Conservation (phyloP, 2,329 filamentous ascomycete species). For the Pseudogymnoascus sp. region DNA sequence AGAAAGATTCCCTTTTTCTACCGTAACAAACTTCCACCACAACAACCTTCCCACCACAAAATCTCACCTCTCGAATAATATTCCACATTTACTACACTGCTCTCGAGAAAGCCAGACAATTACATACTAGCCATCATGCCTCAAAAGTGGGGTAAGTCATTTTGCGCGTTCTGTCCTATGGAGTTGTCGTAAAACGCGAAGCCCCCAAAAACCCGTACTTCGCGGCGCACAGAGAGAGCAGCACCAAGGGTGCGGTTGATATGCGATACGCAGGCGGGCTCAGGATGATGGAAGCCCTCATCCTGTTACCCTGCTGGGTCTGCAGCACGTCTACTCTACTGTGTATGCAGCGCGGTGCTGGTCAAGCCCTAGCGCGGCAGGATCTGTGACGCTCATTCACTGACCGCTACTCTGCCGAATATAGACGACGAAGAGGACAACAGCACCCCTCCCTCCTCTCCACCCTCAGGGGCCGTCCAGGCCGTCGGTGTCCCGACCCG, state of each 20-base stretch:
- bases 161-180: conserved; percentile 14
- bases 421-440: conserved; percentile 39
- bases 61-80: neutral
- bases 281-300: neutral
- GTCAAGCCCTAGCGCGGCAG: neutral
- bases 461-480: conserved; percentile 16
- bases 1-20: neutral
- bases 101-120: neutral
- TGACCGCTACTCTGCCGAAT: conserved; percentile 24
- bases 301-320: neutral
- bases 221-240: neutral
- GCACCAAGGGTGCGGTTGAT: neutral
- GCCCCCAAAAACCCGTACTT: neutral
- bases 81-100: neutral
- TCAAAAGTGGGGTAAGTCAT: conserved; percentile 28
- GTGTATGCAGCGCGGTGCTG: neutral
- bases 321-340: neutral
- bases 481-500: conserved; percentile 16
- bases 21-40: neutral
- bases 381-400: conserved; percentile 12
- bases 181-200: neutral
- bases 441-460: conserved; percentile 35
- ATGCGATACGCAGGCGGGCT: neutral
- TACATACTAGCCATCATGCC: conserved; percentile 21
- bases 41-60: neutral